phyloP scores from a whole-genome alignment of 164 flowering plant genomes.

The Piper betle region DNA sequence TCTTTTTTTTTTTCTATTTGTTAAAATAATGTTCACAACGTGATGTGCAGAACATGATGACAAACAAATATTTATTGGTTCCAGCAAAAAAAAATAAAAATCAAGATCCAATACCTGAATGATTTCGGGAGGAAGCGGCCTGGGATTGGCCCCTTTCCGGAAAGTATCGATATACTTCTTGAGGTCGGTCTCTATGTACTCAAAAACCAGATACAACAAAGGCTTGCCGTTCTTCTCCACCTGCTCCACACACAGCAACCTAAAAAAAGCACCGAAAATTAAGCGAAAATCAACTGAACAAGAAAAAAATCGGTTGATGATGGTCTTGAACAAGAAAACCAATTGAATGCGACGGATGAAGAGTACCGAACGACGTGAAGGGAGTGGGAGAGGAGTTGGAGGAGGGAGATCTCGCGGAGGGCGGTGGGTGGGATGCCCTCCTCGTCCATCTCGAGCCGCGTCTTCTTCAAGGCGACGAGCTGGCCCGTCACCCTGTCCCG shows the following conservation, averaged over 20 bases:
- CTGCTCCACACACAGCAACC: slow-evolving; percentile 85
- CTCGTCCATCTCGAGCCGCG: slow-evolving; percentile 96
- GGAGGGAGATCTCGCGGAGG: slow-evolving; percentile 83
- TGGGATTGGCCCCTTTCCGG: slow-evolving; percentile 70
- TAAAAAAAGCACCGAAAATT: not conserved
- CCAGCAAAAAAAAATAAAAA: not conserved
- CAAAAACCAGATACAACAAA: slow-evolving; percentile 80
- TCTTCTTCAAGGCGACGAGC: slow-evolving; percentile 87
- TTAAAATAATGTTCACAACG: no score
- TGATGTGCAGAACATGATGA: no score
- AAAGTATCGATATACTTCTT: slow-evolving; percentile 83
- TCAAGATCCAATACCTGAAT: slow-evolving; percentile 17
- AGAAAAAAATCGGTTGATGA: not conserved
- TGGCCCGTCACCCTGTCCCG: slow-evolving; percentile 74
- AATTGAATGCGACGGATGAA: not conserved
- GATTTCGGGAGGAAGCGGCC: slow-evolving; percentile 44
- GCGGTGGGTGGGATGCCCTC: slow-evolving; percentile 99
- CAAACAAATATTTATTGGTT: not conserved
- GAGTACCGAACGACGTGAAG: slow-evolving; percentile 51
- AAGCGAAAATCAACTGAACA: no score
- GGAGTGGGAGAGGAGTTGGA: slow-evolving; percentile 84
- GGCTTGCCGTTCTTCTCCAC: slow-evolving; percentile 66
- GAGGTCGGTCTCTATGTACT: slow-evolving; percentile 90
- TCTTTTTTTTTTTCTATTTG: no score
- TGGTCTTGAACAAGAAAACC: not conserved